Evolutionary conservation across 352 stramenopile genomes (phyloP).

Genomic region (Pythium guiyangense): DNA sequence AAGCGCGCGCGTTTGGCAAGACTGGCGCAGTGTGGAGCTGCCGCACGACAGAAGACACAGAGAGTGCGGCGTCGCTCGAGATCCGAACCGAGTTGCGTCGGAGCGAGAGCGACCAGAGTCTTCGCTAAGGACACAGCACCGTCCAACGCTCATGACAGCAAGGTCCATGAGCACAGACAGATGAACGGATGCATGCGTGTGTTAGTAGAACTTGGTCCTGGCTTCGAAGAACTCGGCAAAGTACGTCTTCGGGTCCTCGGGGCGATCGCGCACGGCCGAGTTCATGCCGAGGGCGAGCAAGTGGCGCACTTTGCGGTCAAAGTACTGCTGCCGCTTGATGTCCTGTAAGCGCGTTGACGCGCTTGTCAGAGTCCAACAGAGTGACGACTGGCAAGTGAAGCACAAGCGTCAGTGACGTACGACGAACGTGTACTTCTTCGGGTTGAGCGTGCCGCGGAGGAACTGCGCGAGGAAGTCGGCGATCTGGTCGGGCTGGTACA

Average conservation of each 20-base stretch:
- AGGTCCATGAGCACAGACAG: too few species aligned
- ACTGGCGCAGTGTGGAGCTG: slow-evolving; percentile 39
- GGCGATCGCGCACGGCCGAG: slow-evolving; percentile 56
- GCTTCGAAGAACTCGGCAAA: slow-evolving; percentile 67
- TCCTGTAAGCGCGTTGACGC: slow-evolving; percentile 25
- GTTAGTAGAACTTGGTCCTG: slow-evolving; percentile 60
- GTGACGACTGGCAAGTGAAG: not conserved
- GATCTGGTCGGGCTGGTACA: slow-evolving; percentile 72
- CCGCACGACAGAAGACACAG: slow-evolving; percentile 18
- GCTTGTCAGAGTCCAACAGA: not conserved
- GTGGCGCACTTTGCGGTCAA: slow-evolving; percentile 73
- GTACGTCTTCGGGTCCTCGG: slow-evolving; percentile 40
- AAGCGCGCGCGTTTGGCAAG: slow-evolving; percentile 22
- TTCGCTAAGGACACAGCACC: too few species aligned
- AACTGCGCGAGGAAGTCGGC: slow-evolving; percentile 66
- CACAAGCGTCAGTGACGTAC: slow-evolving; percentile 20
- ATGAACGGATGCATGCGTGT: too few species aligned
- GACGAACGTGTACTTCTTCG: slow-evolving; percentile 72
- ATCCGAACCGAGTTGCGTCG: slow-evolving; percentile 25
- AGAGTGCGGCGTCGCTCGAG: slow-evolving; percentile 33
- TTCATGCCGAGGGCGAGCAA: slow-evolving; percentile 60
- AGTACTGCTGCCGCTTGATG: slow-evolving; percentile 63
- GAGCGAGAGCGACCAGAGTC: too few species aligned
- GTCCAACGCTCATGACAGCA: too few species aligned
- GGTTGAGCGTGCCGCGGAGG: slow-evolving; percentile 58